Base-by-base conservation (phyloP, 2,329 filamentous ascomycete species). In the Scedosporium apiospermum region DNA sequence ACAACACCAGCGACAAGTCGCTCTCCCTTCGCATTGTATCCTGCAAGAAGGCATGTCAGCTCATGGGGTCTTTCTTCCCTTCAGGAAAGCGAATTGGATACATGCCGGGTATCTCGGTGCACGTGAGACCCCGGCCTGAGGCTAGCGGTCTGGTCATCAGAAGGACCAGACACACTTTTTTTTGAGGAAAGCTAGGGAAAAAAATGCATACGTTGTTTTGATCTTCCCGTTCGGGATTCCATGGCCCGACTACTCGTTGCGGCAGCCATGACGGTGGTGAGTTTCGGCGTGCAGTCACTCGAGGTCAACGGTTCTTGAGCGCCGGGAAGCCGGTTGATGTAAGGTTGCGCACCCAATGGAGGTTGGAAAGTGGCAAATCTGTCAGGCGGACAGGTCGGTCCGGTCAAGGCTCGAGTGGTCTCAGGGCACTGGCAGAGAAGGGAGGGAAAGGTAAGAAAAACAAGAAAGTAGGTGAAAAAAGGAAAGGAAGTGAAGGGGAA, bases 1-100 rank as follows among this genome's bases (percentile, higher is more conserved):
- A 99, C 95, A 64, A 98, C 88, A 69, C 95, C 95, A 65, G 95
- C 93, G 69, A 99, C 95, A 65, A 98, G 87, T 68, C 95, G 89
- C 78, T 98, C 93, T 78, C 93, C 93, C 74, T 91, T 89, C 64
- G 89, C 79, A 71, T 91, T 93, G 78, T 98, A 99, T 72, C 93
- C 95, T 98, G 76, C 63, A 70, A 63, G 68, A 42, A 55, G 23
- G 21, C 7, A 26, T 26, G 51, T 55, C 51, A 55, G 51, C 51
- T 27, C 51, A 23, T 23, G 7, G 18, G 34, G 34, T 38, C 34
- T 38, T 38, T 38, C 10, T 38, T 38, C 34, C 34, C 34, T 38
- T 4, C 9, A 38, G 10, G 34, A 12, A 38, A 38, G 30, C 30
- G 30, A 34, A 38, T 14, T 14, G 10, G 34, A 12, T 38, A 38